These are phyloP conservation scores for Triticum monococcum DNA, from an alignment of 176 grass and related monocot genomes.

Conservation along the genomic window DNA sequence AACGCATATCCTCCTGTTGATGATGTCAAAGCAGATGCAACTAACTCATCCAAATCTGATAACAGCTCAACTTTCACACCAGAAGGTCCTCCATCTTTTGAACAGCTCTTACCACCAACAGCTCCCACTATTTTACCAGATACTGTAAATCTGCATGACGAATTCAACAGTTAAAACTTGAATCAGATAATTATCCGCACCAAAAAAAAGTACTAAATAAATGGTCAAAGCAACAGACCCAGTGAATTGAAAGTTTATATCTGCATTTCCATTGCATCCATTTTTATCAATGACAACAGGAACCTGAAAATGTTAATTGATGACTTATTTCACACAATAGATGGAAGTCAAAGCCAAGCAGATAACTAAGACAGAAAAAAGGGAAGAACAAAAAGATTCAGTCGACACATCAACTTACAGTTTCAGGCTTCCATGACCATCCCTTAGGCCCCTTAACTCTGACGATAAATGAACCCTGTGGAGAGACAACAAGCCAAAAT, in stretches of 20 bases:
- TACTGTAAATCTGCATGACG: slow-evolving; percentile 68
- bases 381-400: not conserved
- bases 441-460: slow-evolving; percentile 92
- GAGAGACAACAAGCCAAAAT: slow-evolving; percentile 22
- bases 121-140: slow-evolving; percentile 71
- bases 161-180: slow-evolving; percentile 27
- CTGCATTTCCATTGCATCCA: slow-evolving; percentile 83
- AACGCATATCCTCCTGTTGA: slow-evolving; percentile 76
- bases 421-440: slow-evolving; percentile 89
- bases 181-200: slow-evolving; percentile 6
- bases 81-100: slow-evolving; percentile 74
- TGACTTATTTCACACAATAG: slow-evolving; percentile 19
- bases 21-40: slow-evolving; percentile 71
- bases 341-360: not conserved
- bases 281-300: slow-evolving; percentile 63
- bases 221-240: slow-evolving; percentile 52
- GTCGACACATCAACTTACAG: slow-evolving; percentile 41
- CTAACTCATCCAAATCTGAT: slow-evolving; percentile 58
- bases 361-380: not conserved
- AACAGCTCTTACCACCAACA: slow-evolving; percentile 70
- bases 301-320: slow-evolving; percentile 51
- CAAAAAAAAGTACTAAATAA: slow-evolving; percentile 22
- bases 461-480: slow-evolving; percentile 80
- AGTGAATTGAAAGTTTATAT: slow-evolving; percentile 96
- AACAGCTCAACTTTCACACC: slow-evolving; percentile 86